phyloP scores from a whole-genome alignment of 2,329 filamentous ascomycete species.

The Bretziella fagacearum region DNA sequence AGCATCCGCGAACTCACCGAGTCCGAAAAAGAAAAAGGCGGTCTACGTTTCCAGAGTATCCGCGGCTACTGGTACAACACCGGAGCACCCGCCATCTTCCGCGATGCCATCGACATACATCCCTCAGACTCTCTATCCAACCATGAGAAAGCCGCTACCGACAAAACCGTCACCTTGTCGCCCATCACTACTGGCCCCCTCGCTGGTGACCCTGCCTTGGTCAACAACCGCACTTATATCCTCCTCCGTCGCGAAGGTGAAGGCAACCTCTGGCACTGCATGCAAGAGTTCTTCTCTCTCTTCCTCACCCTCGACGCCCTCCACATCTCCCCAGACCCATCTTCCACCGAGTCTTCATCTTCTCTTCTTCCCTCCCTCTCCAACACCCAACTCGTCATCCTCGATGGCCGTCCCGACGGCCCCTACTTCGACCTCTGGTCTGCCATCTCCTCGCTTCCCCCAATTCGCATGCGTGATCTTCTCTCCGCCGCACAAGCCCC shows the following conservation, averaged over 20 bases:
- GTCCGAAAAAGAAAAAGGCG: neutral
- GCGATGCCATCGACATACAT: constrained; percentile 15
- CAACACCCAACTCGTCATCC: constrained; percentile 22
- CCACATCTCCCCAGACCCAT: constrained; percentile 17
- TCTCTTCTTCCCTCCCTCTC: constrained; percentile 5
- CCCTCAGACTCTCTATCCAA: neutral
- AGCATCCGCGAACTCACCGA: neutral
- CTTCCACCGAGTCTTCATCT: neutral
- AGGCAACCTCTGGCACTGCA: constrained; percentile 21
- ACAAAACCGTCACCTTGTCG: neutral
- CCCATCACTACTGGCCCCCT: neutral
- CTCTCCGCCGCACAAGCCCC: neutral
- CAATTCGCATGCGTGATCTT: constrained; percentile 20
- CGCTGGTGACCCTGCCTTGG: too few relatives aligned
- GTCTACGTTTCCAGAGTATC: constrained; percentile 12
- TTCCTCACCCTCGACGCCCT: constrained; percentile 22
- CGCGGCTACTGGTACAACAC: constrained; percentile 21
- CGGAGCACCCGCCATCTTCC: constrained; percentile 18
- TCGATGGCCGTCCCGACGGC: constrained; percentile 22
- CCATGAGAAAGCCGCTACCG: neutral
- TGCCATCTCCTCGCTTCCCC: constrained; percentile 21
- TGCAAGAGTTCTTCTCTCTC: constrained; percentile 23
- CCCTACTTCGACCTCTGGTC: constrained; percentile 24
- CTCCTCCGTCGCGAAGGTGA: constrained; percentile 21
- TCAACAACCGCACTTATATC: constrained; percentile 6